phyloP scores from a whole-genome alignment of 2,329 filamentous ascomycete genomes.

The Fusarium siculi region DNA sequence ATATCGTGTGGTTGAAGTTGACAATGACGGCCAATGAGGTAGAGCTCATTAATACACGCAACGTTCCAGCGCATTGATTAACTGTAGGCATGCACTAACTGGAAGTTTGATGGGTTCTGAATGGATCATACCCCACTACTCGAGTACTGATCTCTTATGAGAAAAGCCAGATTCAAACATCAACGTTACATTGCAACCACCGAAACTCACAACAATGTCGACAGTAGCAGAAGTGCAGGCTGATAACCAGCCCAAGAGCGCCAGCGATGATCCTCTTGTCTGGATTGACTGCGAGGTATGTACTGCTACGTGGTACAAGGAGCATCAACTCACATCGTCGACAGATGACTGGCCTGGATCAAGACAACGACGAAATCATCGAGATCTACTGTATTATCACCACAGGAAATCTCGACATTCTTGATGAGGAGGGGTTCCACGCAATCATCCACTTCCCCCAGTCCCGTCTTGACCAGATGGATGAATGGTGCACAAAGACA shows the following conservation, averaged over 20 bases:
- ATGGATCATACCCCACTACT: slow-evolving; percentile 23
- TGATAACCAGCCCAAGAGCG: slow-evolving; percentile 40
- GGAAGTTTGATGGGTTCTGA: slow-evolving; percentile 15
- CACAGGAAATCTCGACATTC: slow-evolving; percentile 77
- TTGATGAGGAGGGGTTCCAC: slow-evolving; percentile 84
- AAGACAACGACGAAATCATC: slow-evolving; percentile 83
- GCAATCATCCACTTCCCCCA: slow-evolving; percentile 79
- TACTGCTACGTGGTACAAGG: slow-evolving; percentile 9
- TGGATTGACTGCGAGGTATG: slow-evolving; percentile 79
- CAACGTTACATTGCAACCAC: slow-evolving; percentile 29
- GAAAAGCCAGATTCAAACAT: slow-evolving; percentile 3
- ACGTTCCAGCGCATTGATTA: slow-evolving; percentile 45
- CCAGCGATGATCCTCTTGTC: slow-evolving; percentile 71
- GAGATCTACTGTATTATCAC: slow-evolving; percentile 95
- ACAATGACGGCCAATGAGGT: slow-evolving; percentile 32
- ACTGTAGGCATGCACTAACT: slow-evolving; percentile 2
- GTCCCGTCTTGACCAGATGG: slow-evolving; percentile 79
- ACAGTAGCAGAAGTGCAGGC: slow-evolving; percentile 18
- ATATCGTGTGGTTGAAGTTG: slow-evolving; percentile 19
- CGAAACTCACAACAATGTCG: slow-evolving; percentile 24
- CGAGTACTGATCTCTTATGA: slow-evolving; percentile 20
- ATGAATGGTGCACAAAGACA: slow-evolving; percentile 86
- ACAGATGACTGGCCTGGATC: slow-evolving; percentile 85
- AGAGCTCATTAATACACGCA: slow-evolving; percentile 41
- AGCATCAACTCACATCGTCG: slow-evolving; percentile 20